Evolutionary conservation across 257 asterid species (phyloP), one percentile per base, ranked within the genome.

Genomic region (Solanum appendiculatum): DNA sequence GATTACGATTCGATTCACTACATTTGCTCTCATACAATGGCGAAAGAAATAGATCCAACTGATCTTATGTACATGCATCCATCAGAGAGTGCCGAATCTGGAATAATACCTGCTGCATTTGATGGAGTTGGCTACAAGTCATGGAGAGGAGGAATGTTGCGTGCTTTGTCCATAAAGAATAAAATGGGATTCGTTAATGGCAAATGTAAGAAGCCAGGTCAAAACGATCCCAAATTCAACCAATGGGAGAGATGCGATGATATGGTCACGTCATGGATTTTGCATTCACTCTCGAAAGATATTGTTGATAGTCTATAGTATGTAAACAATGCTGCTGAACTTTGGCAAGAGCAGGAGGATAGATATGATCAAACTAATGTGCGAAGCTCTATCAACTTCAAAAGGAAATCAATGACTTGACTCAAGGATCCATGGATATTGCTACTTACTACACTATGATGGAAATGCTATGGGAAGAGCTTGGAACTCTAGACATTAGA

Each of bases 221-320:
- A 15, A 20, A 18, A 6, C 18, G 7, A 16, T 2, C 63, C n/a
- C 5, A 5, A 0, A 0, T 2, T 15, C 16, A 15, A 11, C 1
- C 1, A 18, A 18, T 54, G 16, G 63, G 63, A 54, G 6, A 54
- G n/a, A 16, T 54, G 63, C 1, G 63, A 54, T 15, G 63, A 54
- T 6, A 15, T 54, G 63, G n/a, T 54, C 8, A 54, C 63, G 0
- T 54, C 63, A 5, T 54, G 63, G n/a, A 15, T 54, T 5, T 16
- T 54, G 3, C 5, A 54, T 2, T 54, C n/a, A 5, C 16, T 54
- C 5, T 15, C 3, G 9, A 54, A 54, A 15, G 63, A 54, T 3
- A 15, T 16, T 0, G n/a, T n/a, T 3, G 63, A 54, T 18, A 54
- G 8, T 16, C 2, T 15, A 18, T 2, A 40, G 11, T 18, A 54